Evolutionary conservation across 352 stramenopile genomes (phyloP), one percentile per base, ranked within the genome.

Genomic region (Phytophthora megakarya): DNA sequence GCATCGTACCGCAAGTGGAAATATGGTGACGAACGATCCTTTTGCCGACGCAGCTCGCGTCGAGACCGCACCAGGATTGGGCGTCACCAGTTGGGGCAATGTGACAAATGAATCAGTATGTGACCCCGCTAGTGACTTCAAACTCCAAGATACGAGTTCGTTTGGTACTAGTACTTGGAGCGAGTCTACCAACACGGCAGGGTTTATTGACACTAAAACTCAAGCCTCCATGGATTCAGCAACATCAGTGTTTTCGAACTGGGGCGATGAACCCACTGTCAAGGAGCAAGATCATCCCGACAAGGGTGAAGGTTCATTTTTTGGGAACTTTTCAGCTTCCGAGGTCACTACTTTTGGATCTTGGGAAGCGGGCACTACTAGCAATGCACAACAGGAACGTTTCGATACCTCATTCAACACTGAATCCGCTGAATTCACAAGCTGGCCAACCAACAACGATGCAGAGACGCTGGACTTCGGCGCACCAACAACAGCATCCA

Each of bases 41-140:
- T 70, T 61, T 35, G 21, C 33, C 19, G 62, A 66, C 39, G 23
- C 48, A 44, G 25, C 52, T 62, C 16, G 15, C 28, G 42, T 21
- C 0, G 28, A 50, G 15, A 61, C 15, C 61, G 28, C 15, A 21
- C 25, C 47, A 25, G n/a, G 25, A 38, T 59, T 47, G 16, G 16
- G 48, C n/a, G 47, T 60, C 47, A 37, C 39, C 7, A 33, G 7
- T 44, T 65, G 61, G 61, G 39, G 42, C 40, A 40, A 32, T 32
- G 13, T 21, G 23, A 53, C 23, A 13, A 37, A 15, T 48, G 22
- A 48, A 19, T 28, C 5, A 5, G 44, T 19, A 40, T 9, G 1
- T 5, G 1, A 30, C 23, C 21, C 53, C 11, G 18, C 30, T 37
- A 39, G 5, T 32, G 32, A 40, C n/a, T 61, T 55, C 19, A 55